These are phyloP conservation scores for Nyssa sinensis DNA, from an alignment of 148 eudicot genomes.

Conservation along the genomic window DNA sequence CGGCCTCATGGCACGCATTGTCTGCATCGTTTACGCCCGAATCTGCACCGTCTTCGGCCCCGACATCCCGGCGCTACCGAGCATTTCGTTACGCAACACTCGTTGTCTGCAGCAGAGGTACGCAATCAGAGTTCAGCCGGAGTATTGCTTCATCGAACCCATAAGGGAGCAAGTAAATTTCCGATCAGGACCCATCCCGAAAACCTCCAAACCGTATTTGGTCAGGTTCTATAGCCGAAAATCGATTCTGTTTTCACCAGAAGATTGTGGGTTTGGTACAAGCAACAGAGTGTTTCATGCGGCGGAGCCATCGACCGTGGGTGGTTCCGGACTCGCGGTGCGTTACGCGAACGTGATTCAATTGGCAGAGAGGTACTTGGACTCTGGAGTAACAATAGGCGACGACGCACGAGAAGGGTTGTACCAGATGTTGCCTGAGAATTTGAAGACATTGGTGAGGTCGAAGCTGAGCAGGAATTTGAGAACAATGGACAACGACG, in stretches of 20 bases:
- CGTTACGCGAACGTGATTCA: slow-evolving; percentile 66
- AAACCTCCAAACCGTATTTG: slow-evolving; percentile 21
- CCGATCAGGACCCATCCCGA: slow-evolving; percentile 27
- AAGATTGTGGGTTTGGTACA: background rate
- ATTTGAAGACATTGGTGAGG: slow-evolving; percentile 47
- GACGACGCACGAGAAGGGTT: slow-evolving; percentile 41
- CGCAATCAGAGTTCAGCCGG: background rate
- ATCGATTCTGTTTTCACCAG: slow-evolving; percentile 19
- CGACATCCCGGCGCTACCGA: slow-evolving; percentile 26
- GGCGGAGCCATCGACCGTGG: slow-evolving; percentile 66
- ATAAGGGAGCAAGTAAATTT: slow-evolving; percentile 4
- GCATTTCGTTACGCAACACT: slow-evolving; percentile 4
- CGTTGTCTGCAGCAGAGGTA: background rate
- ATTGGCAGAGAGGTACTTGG: slow-evolving; percentile 50
- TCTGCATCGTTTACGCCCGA: slow-evolving; percentile 49
- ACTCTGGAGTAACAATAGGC: slow-evolving; percentile 23
- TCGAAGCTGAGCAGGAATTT: slow-evolving; percentile 47
- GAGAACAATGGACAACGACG: slow-evolving; percentile 32
- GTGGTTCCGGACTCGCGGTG: slow-evolving; percentile 66
- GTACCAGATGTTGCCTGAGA: slow-evolving; percentile 63
- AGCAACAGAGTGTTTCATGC: slow-evolving; percentile 48
- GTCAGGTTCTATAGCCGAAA: slow-evolving; percentile 60
- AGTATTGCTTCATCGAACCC: slow-evolving; percentile 13
- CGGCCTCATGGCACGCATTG: slow-evolving; percentile 46
- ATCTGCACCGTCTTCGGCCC: slow-evolving; percentile 60